Conservation (phyloP, 345 rosid genomes). For the Ricinus communis region DNA sequence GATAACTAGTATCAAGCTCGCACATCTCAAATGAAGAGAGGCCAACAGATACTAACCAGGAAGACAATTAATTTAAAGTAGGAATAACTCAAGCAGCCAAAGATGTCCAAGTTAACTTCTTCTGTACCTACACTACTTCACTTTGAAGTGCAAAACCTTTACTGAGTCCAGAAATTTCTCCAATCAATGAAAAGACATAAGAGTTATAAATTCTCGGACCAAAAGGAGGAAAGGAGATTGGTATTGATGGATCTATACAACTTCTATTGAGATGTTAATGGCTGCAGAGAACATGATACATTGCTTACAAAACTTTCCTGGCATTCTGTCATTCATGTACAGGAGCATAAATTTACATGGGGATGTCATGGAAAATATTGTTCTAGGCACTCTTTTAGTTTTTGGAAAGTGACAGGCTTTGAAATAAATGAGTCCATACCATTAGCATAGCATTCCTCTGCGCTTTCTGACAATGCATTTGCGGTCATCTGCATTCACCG, state of each 20-base stretch:
- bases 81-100: too few species aligned
- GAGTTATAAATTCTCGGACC: background rate
- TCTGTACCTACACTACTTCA: background rate
- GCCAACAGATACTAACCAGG: background rate
- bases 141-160: constrained; percentile 1
- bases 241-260: constrained; percentile 26
- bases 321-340: constrained; percentile 38
- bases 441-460: constrained; percentile 82
- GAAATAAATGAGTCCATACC: constrained; percentile 97
- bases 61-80: too few species aligned
- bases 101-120: too few species aligned
- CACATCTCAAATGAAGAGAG: constrained; percentile 10
- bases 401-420: constrained; percentile 83
- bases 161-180: constrained; percentile 7
- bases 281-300: constrained; percentile 31
- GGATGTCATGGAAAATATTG: constrained; percentile 49
- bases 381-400: constrained; percentile 69
- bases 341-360: constrained; percentile 41
- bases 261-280: constrained; percentile 31
- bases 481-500: constrained; percentile 78
- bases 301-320: constrained; percentile 63
- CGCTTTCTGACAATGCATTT: constrained; percentile 87
- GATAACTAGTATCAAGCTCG: too few species aligned
- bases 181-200: background rate
- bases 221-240: constrained; percentile 5